phyloP scores from a whole-genome alignment of 257 asterid genomes.

The Asclepias syriaca region DNA sequence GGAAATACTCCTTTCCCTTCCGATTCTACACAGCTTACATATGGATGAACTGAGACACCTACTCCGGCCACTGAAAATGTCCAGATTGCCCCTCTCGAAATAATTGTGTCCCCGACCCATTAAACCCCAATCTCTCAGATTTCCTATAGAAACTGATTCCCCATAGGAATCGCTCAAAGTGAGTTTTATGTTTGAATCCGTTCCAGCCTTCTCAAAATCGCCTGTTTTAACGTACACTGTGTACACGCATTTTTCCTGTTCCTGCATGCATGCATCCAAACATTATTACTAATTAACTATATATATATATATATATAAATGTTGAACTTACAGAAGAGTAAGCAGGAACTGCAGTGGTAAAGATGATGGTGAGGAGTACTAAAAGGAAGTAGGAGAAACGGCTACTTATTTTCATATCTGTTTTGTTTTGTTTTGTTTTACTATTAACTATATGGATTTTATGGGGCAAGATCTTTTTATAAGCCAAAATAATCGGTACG shows the following conservation, averaged over 20 bases:
- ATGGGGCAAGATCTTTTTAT: too few relatives aligned
- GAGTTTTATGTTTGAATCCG: conserved; percentile 41
- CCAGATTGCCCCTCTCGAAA: conserved; percentile 47
- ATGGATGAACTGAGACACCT: conserved; percentile 38
- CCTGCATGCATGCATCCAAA: too few relatives aligned
- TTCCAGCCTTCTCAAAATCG: conserved; percentile 41
- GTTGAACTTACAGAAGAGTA: too few relatives aligned
- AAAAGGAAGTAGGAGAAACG: too few relatives aligned
- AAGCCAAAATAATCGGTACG: too few relatives aligned
- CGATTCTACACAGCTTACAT: conserved; percentile 44
- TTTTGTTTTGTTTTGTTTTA: too few relatives aligned
- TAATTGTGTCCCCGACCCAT: conserved; percentile 51
- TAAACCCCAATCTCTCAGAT: conserved; percentile 51
- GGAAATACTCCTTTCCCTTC: conserved; percentile 37
- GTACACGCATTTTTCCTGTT: conserved; percentile 21
- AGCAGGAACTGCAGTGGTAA: too few relatives aligned
- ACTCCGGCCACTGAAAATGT: conserved; percentile 52
- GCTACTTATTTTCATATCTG: too few relatives aligned
- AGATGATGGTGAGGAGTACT: too few relatives aligned
- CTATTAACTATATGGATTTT: too few relatives aligned
- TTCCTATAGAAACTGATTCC: conserved; percentile 36
- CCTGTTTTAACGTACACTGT: conserved; percentile 53
- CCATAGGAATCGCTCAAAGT: conserved; percentile 35
- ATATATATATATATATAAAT: too few relatives aligned
- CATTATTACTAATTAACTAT: too few relatives aligned